Evolutionary conservation across 2,329 filamentous ascomycete species (phyloP).

Genomic region (Kalaharituber pfeilii): DNA sequence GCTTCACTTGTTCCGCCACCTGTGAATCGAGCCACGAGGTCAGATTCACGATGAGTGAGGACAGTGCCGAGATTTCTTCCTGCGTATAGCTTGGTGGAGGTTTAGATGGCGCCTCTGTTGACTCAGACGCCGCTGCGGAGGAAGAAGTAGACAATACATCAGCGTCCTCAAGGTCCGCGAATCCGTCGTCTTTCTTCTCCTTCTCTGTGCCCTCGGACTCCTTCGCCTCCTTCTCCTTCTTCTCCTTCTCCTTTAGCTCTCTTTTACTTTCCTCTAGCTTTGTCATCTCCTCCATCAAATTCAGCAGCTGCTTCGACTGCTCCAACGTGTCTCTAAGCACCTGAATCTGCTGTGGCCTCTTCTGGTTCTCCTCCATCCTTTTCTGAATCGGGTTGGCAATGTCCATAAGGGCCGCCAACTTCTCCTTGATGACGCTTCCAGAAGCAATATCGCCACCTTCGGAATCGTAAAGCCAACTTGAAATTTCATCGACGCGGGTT

Average conservation of each 20-base stretch:
- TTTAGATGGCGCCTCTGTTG: conserved; percentile 19
- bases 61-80: conserved; percentile 51
- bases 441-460: conserved; percentile 62
- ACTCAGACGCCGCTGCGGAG: conserved; percentile 25
- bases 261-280: conserved; percentile 26
- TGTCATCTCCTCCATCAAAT: conserved; percentile 32
- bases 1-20: conserved; percentile 50
- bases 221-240: not conserved
- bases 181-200: conserved; percentile 1
- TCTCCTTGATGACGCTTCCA: conserved; percentile 55
- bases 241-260: not conserved
- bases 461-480: conserved; percentile 65
- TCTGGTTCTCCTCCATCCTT: conserved; percentile 52
- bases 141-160: conserved; percentile 28
- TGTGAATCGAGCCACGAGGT: conserved; percentile 60
- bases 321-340: conserved; percentile 52
- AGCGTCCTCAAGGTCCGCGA: not conserved
- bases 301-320: conserved; percentile 52
- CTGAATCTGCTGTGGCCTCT: conserved; percentile 53
- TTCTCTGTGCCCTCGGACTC: not conserved
- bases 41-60: conserved; percentile 44
- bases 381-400: conserved; percentile 62
- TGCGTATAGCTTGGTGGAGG: conserved; percentile 40
- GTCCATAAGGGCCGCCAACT: conserved; percentile 57
- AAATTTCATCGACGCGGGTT: conserved; percentile 47